Evolutionary conservation across 2,329 filamentous ascomycete genomes (phyloP).

Genomic region (Colletotrichum brevisporum): DNA sequence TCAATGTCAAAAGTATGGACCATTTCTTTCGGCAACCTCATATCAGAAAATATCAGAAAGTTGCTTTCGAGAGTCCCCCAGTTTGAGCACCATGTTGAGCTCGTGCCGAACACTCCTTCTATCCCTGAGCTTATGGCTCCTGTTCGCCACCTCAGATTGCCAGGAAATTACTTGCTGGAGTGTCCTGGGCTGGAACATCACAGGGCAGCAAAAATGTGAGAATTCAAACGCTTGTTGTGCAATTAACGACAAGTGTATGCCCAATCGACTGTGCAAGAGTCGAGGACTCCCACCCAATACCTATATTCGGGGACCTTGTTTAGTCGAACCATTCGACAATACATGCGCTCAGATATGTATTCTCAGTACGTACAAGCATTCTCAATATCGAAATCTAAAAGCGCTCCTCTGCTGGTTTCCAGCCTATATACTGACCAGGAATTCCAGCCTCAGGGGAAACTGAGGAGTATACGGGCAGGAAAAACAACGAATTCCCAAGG

Average conservation of each 20-base stretch:
- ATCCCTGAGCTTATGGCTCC: not conserved
- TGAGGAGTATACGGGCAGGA: not conserved
- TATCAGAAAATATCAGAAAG: too few relatives aligned
- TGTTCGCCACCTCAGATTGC: not conserved
- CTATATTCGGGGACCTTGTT: not conserved
- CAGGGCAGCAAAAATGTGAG: too few relatives aligned
- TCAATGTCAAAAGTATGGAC: too few relatives aligned
- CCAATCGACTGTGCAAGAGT: conserved; percentile 1
- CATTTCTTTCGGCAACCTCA: too few relatives aligned
- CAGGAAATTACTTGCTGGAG: not conserved
- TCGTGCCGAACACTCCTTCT: not conserved
- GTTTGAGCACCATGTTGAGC: not conserved
- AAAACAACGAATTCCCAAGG: not conserved
- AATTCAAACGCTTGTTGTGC: not conserved
- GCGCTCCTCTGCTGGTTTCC: not conserved
- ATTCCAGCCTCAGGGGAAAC: not conserved
- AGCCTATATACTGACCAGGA: not conserved
- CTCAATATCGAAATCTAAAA: too few relatives aligned
- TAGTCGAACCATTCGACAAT: not conserved
- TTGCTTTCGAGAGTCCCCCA: too few relatives aligned
- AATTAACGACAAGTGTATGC: not conserved
- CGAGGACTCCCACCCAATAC: not conserved
- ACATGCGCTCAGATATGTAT: conserved; percentile 12
- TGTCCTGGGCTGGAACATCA: too few relatives aligned
- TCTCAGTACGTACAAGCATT: conserved; percentile 6